Evolutionary conservation across 352 stramenopile species (phyloP), one percentile per base, ranked within the genome.

Genomic region (Phytophthora aleatoria): DNA sequence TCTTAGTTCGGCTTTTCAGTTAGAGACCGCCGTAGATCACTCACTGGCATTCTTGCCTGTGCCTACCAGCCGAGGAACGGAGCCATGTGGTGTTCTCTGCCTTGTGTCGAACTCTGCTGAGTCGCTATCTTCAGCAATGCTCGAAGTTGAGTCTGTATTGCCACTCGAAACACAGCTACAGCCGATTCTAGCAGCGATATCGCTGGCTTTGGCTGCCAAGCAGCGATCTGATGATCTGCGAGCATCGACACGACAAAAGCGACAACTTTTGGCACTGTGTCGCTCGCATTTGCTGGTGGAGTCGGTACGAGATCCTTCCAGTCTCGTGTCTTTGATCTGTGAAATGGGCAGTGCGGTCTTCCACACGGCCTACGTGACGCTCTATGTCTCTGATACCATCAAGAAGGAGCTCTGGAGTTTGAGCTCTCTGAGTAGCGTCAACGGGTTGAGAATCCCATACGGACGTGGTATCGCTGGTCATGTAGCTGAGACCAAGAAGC

Each of bases 391-490:
- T 1, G 85, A 93, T 51, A 81, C 57, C 26, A 90, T 93, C 65
- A 91, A 93, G 58, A 73, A 72, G 1, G 85, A 93, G 52, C 67
- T 93, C 1, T 93, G 85, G 85, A 89, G 76, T 13, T 58, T 93
- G 24, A 91, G 81, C 41, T 88, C 79, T 6, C 68, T 87, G 1
- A 81, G 85, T 8, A 91, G 82, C 13, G 82, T 89, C 20, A 90
- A 90, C n/a, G 85, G 82, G 3, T 61, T 91, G 41, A 80, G 79
- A 6, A 91, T 96, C 27, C 81, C 83, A 0, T 89, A 89, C 44
- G 84, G 79, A 20, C 76, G 75, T 11, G 89, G 89, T n/a, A 94
- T 96, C 20, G 83, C 82, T 24, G 87, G 89, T 6, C 78, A 82
- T 1, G 78, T 93, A 1, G 84, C 86, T 1, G 66, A 64, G 31